phyloP scores from a whole-genome alignment of 1,139 yeast genomes.

The Tardiomyces digboiensis region DNA sequence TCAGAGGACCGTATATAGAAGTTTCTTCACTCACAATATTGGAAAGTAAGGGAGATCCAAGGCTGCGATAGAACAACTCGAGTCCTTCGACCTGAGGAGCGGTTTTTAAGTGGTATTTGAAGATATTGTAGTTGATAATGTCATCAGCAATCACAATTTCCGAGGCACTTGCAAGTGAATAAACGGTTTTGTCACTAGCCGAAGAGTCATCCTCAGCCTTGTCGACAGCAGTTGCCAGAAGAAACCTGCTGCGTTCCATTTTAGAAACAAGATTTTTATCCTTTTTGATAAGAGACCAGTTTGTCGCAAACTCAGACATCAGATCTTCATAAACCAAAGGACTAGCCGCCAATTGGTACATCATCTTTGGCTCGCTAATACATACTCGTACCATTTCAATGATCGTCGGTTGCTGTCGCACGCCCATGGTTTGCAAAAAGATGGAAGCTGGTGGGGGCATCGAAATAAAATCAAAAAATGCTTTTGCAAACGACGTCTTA shows the following conservation, averaged over 20 bases:
- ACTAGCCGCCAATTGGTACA: conserved; percentile 20
- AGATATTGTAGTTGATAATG: conserved; percentile 27
- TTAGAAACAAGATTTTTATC: conserved; percentile 17
- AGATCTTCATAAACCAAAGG: conserved; percentile 19
- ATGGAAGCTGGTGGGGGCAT: conserved; percentile 20
- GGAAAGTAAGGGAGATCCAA: conserved; percentile 22
- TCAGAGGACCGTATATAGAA: conserved; percentile 12
- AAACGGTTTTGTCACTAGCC: conserved; percentile 11
- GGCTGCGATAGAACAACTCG: conserved; percentile 24
- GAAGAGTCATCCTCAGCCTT: conserved; percentile 10
- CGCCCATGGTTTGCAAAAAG: conserved; percentile 27
- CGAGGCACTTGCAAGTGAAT: conserved; percentile 18
- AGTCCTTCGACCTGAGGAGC: conserved; percentile 28
- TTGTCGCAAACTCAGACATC: conserved; percentile 17
- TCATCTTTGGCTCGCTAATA: conserved; percentile 22
- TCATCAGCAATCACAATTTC: conserved; percentile 31
- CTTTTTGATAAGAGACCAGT: conserved; percentile 18
- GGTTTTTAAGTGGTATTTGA: conserved; percentile 23
- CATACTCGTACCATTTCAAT: conserved; percentile 23
- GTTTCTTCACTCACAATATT: conserved; percentile 15
- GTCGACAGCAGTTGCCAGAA: conserved; percentile 19
- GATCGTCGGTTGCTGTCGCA: conserved; percentile 25
- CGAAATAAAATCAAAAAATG: conserved; percentile 22
- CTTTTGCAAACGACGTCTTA: conserved; percentile 16
- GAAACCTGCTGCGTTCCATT: conserved; percentile 22